phyloP scores from a whole-genome alignment of 768 basidiomycete genomes.

The Dacryopinax primogenitus region DNA sequence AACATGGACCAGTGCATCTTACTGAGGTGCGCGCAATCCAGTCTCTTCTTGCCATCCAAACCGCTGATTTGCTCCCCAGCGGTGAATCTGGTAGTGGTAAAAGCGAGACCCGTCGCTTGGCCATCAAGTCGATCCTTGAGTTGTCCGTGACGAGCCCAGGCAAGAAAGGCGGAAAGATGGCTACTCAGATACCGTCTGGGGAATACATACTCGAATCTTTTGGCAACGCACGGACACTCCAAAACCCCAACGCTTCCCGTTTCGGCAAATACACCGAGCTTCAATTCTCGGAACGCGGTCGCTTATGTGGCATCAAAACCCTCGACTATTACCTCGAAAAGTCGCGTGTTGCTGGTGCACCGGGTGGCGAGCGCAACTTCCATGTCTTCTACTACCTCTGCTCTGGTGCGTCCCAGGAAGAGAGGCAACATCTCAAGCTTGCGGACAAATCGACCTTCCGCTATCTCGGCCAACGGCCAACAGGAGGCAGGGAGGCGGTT shows the following conservation, averaged over 20 bases:
- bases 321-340: conserved; percentile 94
- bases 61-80: conserved; percentile 32
- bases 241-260: conserved; percentile 89
- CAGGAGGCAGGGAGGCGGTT: conserved; percentile 35
- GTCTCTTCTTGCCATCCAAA: not conserved
- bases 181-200: conserved; percentile 72
- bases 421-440: conserved; percentile 76
- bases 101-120: conserved; percentile 78
- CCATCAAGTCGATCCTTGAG: conserved; percentile 85
- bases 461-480: conserved; percentile 63
- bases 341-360: conserved; percentile 73
- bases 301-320: conserved; percentile 80
- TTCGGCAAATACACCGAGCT: conserved; percentile 98
- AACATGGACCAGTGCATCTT: conserved; percentile 84
- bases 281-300: conserved; percentile 86
- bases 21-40: conserved; percentile 47
- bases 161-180: conserved; percentile 88
- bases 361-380: conserved; percentile 89
- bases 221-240: conserved; percentile 80
- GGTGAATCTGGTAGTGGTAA: conserved; percentile 91
- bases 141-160: conserved; percentile 76
- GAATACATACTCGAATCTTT: conserved; percentile 94
- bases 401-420: conserved; percentile 78
- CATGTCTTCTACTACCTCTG: conserved; percentile 97
- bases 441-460: conserved; percentile 69